Base-by-base conservation (phyloP, 371 early-diverging fungal genomes). In the Modicella reniformis region DNA sequence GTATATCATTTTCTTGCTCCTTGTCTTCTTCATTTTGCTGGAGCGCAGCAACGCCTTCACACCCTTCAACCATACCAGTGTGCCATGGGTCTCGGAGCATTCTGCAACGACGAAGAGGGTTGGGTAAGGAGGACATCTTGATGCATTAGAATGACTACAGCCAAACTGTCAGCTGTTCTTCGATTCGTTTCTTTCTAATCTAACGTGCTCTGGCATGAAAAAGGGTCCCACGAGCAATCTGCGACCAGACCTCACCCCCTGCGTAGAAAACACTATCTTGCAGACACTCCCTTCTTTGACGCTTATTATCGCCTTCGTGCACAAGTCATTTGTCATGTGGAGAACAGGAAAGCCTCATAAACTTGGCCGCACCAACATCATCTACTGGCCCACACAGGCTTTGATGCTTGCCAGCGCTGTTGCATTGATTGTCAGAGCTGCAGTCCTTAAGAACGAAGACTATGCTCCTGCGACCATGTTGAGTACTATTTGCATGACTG, bases 251-350 rank as follows among this genome's bases (percentile, higher is more conserved):
- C 69, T 79, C 33, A 79, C 80, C 13, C 70, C 58, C 6, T 79
- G 80, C 29, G 66, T 79, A 10, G 80, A 79, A 26, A 58, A 79
- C 53, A 73, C 80, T 53, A 79, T 79, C 51, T 70, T 79, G 21
- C 30, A 59, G 26, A 62, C 55, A 2, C 69, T 79, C 1, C 70
- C 80, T 19, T 61, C 80, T 15, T 63, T 79, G 23, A n/a, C 61
- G 29, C 63, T 59, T 23, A 64, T 73, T 37, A n/a, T 73, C 15
- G 58, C 50, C 15, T 51, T 70, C 19, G 28, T 55, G 34, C 55
- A 50, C 40, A 28, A 58, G 29, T 47, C 59, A 6, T 37, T 34
- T 21, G 23, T 21, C 15, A 72, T 79, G 73, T 72, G 55, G 70
- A 63, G 34, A 13, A 55, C 54, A 13, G 80, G 80, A 32, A 79